Conservation (phyloP, 2,329 filamentous ascomycete genomes). For the Aspergillus hortae region DNA sequence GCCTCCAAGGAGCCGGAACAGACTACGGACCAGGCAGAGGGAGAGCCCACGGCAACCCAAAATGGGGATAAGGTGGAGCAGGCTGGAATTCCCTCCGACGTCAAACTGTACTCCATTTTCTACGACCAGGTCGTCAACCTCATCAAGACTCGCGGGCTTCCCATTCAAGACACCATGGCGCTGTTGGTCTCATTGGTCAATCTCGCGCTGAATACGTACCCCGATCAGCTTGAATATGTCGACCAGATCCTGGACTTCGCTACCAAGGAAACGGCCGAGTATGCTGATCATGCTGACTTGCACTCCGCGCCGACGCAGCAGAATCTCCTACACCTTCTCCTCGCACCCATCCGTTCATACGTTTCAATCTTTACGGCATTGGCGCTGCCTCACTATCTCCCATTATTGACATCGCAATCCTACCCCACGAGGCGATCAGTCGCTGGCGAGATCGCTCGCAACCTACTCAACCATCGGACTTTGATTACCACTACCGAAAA, state of each 20-base stretch:
- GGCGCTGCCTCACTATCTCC: conserved; percentile 85
- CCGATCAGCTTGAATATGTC: conserved; percentile 86
- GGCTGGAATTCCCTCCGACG: conserved; percentile 52
- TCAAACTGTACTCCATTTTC: conserved; percentile 95
- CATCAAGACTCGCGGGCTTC: conserved; percentile 83
- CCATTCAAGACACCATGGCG: conserved; percentile 92
- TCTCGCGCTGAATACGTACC: conserved; percentile 92
- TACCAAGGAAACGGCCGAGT: conserved; percentile 78
- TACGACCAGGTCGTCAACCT: conserved; percentile 93
- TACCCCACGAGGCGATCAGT: conserved; percentile 89
- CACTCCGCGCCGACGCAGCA: conserved; percentile 85
- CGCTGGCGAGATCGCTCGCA: conserved; percentile 81
- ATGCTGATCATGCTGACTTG: conserved; percentile 90
- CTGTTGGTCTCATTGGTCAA: conserved; percentile 91
- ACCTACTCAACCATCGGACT: conserved; percentile 77
- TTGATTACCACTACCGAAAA: conserved; percentile 73
- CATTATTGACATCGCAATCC: conserved; percentile 83
- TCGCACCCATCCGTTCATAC: conserved; percentile 85
- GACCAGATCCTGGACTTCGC: conserved; percentile 91
- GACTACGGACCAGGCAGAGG: conserved; percentile 24
- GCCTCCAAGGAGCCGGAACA: conserved; percentile 24
- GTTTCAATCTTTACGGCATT: conserved; percentile 94
- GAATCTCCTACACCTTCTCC: conserved; percentile 83
- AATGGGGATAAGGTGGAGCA: conserved; percentile 33
- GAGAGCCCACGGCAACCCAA: conserved; percentile 31